Evolutionary conservation across 805 yeast genomes (phyloP), one percentile per base, ranked within the genome.

Genomic region (Komagataella pseudopastoris): DNA sequence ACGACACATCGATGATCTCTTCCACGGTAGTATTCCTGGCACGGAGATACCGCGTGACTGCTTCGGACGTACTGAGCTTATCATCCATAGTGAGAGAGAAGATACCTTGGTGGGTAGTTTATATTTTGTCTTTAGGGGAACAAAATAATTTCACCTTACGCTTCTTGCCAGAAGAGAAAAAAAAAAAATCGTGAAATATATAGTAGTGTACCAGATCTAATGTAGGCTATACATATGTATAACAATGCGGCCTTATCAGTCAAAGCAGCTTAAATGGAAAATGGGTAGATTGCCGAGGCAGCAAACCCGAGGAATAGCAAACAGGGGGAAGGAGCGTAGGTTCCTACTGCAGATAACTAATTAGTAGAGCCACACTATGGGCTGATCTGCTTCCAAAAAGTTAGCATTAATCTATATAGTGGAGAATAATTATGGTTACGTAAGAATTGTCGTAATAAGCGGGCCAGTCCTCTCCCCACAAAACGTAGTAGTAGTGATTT

Each of bases 21-120:
- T 62, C 62, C 0, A 77, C 62, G 1, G 71, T 24, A 1, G 72
- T 71, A 44, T 67, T 69, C 57, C 77, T 82, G 20, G 80, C 74
- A 55, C 91, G 71, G 24, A 85, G 68, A 57, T 68, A 70, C 59
- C 74, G 74, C 0, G 90, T 82, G 24, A 81, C 61, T 1, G 72
- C 70, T 55, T 78, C 85, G 0, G 78, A 74, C 4, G 74, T 58
- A 8, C 14, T 30, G n/a, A 30, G 39, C 14, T 30, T 30, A 5
- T 14, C 39, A 30, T 30, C n/a, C 39, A 30, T 30, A 30, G 10
- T 30, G 14, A 30, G 2, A 30, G 39, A 30, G 39, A 30, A 14
- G n/a, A 30, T 14, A 30, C 39, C 14, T 30, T 10, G 39, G 5
- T 30, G 39, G 39, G 39, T 30, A 14, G 1, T 30, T 8, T 30